Evolutionary conservation across 108 stramenopile species (phyloP).

Genomic region (Nitzschia sp.): DNA sequence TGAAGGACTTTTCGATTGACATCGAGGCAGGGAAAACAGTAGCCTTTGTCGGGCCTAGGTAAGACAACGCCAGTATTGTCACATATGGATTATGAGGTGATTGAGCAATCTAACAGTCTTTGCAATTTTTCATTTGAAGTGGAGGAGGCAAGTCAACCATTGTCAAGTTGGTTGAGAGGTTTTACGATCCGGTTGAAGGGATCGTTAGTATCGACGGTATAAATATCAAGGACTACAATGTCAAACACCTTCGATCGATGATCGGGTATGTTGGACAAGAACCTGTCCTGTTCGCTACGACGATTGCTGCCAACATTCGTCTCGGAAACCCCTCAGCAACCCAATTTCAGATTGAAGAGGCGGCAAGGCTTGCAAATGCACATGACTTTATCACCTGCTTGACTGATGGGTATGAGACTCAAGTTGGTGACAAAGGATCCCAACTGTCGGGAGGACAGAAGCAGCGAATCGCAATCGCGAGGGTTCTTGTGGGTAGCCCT

Average conservation of each 20-base stretch:
- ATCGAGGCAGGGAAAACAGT: slow-evolving; percentile 50
- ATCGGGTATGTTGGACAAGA: slow-evolving; percentile 95
- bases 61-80: no score
- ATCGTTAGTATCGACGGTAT: slow-evolving; percentile 78
- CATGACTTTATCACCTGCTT: slow-evolving; percentile 78
- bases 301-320: slow-evolving; percentile 85
- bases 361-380: slow-evolving; percentile 88
- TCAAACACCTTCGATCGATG: slow-evolving; percentile 62
- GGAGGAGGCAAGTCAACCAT: slow-evolving; percentile 79
- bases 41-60: slow-evolving; percentile 42
- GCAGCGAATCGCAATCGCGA: slow-evolving; percentile 91
- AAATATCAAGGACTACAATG: slow-evolving; percentile 80
- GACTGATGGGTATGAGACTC: slow-evolving; percentile 78
- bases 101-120: no score
- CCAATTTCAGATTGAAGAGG: slow-evolving; percentile 71
- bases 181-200: slow-evolving; percentile 87
- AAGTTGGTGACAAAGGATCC: slow-evolving; percentile 87
- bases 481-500: slow-evolving; percentile 75
- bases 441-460: slow-evolving; percentile 93
- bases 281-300: slow-evolving; percentile 86
- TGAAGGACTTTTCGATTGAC: slow-evolving; percentile 39
- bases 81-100: no score
- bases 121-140: slow-evolving; percentile 1
- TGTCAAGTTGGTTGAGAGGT: slow-evolving; percentile 80
- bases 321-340: slow-evolving; percentile 72